Conservation (phyloP, 768 basidiomycete species). For the Lenzites betulinus region DNA sequence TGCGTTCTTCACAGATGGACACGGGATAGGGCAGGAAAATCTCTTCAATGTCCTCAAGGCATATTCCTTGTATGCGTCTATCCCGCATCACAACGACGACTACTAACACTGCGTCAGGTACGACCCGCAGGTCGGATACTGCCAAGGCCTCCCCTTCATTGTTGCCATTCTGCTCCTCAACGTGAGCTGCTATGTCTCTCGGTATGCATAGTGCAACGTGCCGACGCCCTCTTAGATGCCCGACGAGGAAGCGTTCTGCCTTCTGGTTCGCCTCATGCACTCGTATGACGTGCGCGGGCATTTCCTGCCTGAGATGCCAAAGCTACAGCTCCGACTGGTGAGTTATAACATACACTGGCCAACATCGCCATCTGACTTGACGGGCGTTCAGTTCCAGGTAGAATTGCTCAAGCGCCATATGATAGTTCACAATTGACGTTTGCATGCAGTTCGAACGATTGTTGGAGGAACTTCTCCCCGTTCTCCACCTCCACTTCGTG, state of each 20-base stretch:
- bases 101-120: constrained; percentile 48
- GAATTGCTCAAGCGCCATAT: neutral
- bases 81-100: neutral
- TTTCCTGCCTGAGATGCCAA: constrained; percentile 99
- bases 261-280: constrained; percentile 93
- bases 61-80: constrained; percentile 76
- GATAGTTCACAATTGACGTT: constrained; percentile 1
- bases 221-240: constrained; percentile 73
- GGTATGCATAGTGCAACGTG: neutral
- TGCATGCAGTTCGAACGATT: constrained; percentile 82
- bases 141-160: constrained; percentile 95
- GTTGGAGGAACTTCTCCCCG: constrained; percentile 89
- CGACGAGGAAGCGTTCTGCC: constrained; percentile 97
- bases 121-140: constrained; percentile 94
- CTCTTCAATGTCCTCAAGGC: constrained; percentile 98
- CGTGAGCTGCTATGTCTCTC: constrained; percentile 45
- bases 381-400: constrained; percentile 60
- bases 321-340: constrained; percentile 88
- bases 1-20: constrained; percentile 91
- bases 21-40: constrained; percentile 96
- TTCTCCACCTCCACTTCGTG: constrained; percentile 90
- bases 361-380: too few relatives aligned
- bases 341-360: constrained; percentile 27
- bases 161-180: constrained; percentile 92
- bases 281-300: constrained; percentile 96